A percentile compares a stretch with the other conserved stretches of the same genome.
Conservation (phyloP, 768 basidiomycete species). For the Auricularia auricula-judae region DNA sequence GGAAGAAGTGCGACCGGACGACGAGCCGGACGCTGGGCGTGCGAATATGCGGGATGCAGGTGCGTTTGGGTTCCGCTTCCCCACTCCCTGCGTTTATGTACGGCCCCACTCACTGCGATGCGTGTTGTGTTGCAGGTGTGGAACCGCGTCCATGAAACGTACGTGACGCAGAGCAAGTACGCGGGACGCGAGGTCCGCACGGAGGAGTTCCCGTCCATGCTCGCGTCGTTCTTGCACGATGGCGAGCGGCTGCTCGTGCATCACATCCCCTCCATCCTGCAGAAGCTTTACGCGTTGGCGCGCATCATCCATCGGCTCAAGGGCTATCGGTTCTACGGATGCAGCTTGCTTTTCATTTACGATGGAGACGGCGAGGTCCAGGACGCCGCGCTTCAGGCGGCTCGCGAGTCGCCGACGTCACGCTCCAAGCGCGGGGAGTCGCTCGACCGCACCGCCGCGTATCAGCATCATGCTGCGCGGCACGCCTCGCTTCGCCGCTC, state of each 20-base stretch:
- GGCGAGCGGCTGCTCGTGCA: slow-evolving; percentile 76
- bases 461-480: slow-evolving; percentile 8
- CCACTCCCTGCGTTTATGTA: neutral
- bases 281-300: slow-evolving; percentile 89
- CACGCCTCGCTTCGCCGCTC: slow-evolving; percentile 50
- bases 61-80: slow-evolving; percentile 27
- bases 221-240: slow-evolving; percentile 76
- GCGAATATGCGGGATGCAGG: slow-evolving; percentile 98
- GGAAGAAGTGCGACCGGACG: slow-evolving; percentile 95
- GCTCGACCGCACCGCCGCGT: slow-evolving; percentile 38
- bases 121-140: slow-evolving; percentile 54
- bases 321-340: slow-evolving; percentile 98
- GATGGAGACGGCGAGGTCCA: slow-evolving; percentile 90
- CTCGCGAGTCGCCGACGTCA: slow-evolving; percentile 51
- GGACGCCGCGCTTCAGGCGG: slow-evolving; percentile 52
- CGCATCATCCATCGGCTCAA: slow-evolving; percentile 79
- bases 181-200: slow-evolving; percentile 82
- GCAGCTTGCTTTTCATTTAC: slow-evolving; percentile 92
- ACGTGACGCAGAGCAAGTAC: slow-evolving; percentile 93
- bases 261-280: slow-evolving; percentile 84
- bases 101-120: neutral
- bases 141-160: slow-evolving; percentile 75
- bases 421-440: slow-evolving; percentile 71
- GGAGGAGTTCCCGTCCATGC: slow-evolving; percentile 71
- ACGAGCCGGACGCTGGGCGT: slow-evolving; percentile 87